A percentile compares a stretch with the other conserved stretches of the same genome.
Evolutionary conservation across 768 basidiomycete genomes (phyloP).

Genomic region (Rhizopogon rudus): DNA sequence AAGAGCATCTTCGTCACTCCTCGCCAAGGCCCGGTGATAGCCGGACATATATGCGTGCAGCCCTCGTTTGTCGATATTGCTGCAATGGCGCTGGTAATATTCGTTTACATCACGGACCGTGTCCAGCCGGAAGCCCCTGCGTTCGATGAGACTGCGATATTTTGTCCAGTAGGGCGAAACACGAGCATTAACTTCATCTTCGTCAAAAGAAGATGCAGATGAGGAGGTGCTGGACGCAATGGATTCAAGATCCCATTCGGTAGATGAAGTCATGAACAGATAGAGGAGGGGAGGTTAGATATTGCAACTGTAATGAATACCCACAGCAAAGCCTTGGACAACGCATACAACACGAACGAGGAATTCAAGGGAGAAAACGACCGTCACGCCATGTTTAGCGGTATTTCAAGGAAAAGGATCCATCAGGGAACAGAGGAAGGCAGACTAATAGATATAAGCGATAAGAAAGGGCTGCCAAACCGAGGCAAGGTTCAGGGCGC

Average conservation of each 20-base stretch:
- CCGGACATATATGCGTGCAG: slow-evolving; percentile 21
- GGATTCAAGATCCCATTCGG: slow-evolving; percentile 26
- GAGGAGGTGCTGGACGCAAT: slow-evolving; percentile 37
- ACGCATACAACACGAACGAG: background rate
- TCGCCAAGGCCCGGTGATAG: slow-evolving; percentile 28
- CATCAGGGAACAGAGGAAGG: background rate
- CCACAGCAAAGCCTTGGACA: background rate
- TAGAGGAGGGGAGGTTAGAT: slow-evolving; percentile 33
- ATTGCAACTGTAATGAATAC: slow-evolving; percentile 10
- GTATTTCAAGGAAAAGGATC: background rate
- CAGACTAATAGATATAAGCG: background rate
- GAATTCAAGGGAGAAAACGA: background rate
- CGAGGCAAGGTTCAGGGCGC: background rate
- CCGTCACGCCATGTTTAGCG: background rate
- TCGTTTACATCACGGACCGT: slow-evolving; percentile 64
- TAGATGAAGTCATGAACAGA: slow-evolving; percentile 70
- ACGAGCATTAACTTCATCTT: slow-evolving; percentile 49
- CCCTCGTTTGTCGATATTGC: slow-evolving; percentile 10
- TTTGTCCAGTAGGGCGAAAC: slow-evolving; percentile 57
- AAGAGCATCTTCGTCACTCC: slow-evolving; percentile 50
- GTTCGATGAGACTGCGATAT: slow-evolving; percentile 42
- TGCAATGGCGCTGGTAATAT: slow-evolving; percentile 40
- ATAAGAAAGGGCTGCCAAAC: slow-evolving; percentile 1
- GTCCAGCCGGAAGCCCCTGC: slow-evolving; percentile 59
- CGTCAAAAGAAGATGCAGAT: slow-evolving; percentile 49